These are phyloP conservation scores for Cyberlindnera samutprakarnensis DNA, from an alignment of 805 yeast genomes.

Conservation along the genomic window DNA sequence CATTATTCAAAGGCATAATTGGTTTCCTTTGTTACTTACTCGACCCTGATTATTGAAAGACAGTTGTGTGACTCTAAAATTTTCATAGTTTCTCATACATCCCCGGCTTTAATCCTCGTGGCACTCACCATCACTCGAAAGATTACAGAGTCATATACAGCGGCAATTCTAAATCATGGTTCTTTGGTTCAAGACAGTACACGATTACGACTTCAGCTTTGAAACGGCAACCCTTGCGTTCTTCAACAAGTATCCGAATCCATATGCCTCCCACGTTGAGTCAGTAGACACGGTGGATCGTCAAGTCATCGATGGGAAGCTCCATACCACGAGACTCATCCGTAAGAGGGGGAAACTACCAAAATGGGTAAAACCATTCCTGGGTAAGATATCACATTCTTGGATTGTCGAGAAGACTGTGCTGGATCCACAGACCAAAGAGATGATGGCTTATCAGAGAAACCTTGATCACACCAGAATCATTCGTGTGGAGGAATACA, in stretches of 20 bases:
- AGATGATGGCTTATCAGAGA: conserved; percentile 63
- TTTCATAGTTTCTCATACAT: too few relatives aligned
- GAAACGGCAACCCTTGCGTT: conserved; percentile 69
- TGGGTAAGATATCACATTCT: conserved; percentile 61
- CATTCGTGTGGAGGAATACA: conserved; percentile 71
- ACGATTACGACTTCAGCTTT: conserved; percentile 57
- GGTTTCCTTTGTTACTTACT: too few relatives aligned
- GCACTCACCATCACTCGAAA: neutral
- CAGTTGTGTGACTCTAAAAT: too few relatives aligned
- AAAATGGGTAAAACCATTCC: conserved; percentile 63
- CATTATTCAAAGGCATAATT: too few relatives aligned
- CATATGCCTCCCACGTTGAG: conserved; percentile 77
- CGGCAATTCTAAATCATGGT: conserved; percentile 40
- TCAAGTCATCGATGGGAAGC: conserved; percentile 55
- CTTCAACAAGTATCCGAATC: conserved; percentile 66
- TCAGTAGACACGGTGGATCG: conserved; percentile 72
- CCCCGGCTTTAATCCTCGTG: too few relatives aligned
- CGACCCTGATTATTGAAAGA: too few relatives aligned
- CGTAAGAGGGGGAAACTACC: conserved; percentile 79
- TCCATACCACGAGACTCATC: conserved; percentile 67
- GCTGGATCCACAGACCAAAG: conserved; percentile 52
- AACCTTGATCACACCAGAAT: conserved; percentile 80
- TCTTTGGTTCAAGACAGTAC: conserved; percentile 47
- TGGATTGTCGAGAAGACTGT: conserved; percentile 79
- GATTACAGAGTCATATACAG: neutral